Base-by-base conservation (phyloP, 148 eudicot genomes). In the Pharnaceum exiguum region DNA sequence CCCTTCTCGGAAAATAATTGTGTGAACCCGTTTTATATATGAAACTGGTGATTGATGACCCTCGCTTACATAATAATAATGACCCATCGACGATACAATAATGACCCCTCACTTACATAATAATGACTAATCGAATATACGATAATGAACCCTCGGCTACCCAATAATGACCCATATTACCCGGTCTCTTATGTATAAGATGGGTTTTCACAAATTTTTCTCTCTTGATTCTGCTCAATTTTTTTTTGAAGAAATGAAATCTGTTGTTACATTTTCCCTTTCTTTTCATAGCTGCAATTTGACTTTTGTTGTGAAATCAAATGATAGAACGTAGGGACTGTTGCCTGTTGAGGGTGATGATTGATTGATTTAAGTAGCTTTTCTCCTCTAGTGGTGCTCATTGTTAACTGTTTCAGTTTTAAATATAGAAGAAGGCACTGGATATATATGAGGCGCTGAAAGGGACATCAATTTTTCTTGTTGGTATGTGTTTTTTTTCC, bases 401-500 rank as follows among this genome's bases (percentile, higher is more conserved):
- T 59, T 57, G 33, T 65, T 71, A 55, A 49, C 63, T 57, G 43
- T 63, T 70, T 85, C 76, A 62, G 74, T 79, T 60, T 73, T 54
- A 51, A 36, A 72, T 84, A 46, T 87, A 91, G 98, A 87, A 75
- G 67, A 85, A 62, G 78, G 96, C 96, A 37, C 50, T 52, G 8
- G 90, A 88, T 48, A 35, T 91, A 45, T 67, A 74, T 53, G 57
- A 78, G 60, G 89, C 71, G 37, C 73, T 89, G 37, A 88, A 80
- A 71, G 99, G 99, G 71, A 71, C 95, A 54, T 93, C 96, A 24
- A 67, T 93, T 70, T 88, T 79, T 59, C 85, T 93, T 25, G 69
- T 93, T 42, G 99, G 99, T 93, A 73, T 79, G 82, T 36, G 15
- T 27, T 47, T 15, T 2, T 65, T 70, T 33, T 27, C 10, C 40